Conservation (phyloP, 495 filamentous ascomycete genomes). For the Durotheca rogersii region DNA sequence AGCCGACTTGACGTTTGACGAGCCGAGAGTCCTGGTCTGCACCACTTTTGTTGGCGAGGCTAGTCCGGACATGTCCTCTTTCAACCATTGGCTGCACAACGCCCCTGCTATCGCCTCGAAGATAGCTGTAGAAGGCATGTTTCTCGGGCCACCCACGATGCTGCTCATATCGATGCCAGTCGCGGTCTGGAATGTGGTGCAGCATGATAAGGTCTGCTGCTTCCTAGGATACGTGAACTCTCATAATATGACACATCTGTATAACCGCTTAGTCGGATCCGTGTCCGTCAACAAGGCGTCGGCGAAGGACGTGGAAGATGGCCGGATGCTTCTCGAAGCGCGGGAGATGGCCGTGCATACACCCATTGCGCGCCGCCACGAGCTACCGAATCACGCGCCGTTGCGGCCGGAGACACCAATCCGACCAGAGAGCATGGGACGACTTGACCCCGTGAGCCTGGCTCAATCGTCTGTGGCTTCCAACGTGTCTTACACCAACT, state of each 20-base stretch:
- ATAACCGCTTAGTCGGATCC: slow-evolving; percentile 51
- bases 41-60: slow-evolving; percentile 59
- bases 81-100: slow-evolving; percentile 58
- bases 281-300: slow-evolving; percentile 39
- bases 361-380: slow-evolving; percentile 33
- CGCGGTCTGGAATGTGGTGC: slow-evolving; percentile 55
- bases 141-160: slow-evolving; percentile 58
- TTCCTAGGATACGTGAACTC: slow-evolving; percentile 58
- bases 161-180: slow-evolving; percentile 58
- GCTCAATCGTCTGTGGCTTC: slow-evolving; percentile 23
- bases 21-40: slow-evolving; percentile 54
- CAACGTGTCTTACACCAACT: slow-evolving; percentile 21
- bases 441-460: slow-evolving; percentile 23
- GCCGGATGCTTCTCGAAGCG: slow-evolving; percentile 50
- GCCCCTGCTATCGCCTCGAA: slow-evolving; percentile 49
- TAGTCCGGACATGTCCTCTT: slow-evolving; percentile 57
- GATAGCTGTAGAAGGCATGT: slow-evolving; percentile 59
- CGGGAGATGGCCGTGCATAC: slow-evolving; percentile 36
- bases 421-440: slow-evolving; percentile 30
- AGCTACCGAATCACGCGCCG: slow-evolving; percentile 26
- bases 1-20: slow-evolving; percentile 53
- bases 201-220: slow-evolving; percentile 58
- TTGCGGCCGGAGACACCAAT: slow-evolving; percentile 39
- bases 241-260: slow-evolving; percentile 58
- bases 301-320: slow-evolving; percentile 51